Evolutionary conservation across 2,329 filamentous ascomycete genomes (phyloP).

Genomic region (Sporothrix dimorphospora): DNA sequence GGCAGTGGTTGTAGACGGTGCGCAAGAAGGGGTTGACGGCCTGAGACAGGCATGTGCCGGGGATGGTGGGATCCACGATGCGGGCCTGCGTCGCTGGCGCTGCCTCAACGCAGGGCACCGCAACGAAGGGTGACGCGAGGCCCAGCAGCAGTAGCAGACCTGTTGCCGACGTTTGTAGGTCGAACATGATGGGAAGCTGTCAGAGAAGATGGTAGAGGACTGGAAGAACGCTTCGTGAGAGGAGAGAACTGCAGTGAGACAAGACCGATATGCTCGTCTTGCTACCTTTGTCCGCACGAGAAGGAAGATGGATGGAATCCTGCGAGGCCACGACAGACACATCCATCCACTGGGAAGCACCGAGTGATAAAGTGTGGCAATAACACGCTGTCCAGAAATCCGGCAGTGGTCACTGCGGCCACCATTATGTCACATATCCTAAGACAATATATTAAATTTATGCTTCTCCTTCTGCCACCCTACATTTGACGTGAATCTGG

Average conservation of each 20-base stretch:
- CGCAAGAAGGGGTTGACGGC: conserved; percentile 25
- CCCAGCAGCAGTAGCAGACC: conserved; percentile 5
- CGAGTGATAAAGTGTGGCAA: conserved; percentile 17
- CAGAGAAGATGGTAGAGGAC: not conserved
- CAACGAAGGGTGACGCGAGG: not conserved
- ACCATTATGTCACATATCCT: conserved; percentile 18
- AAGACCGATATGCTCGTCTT: not conserved
- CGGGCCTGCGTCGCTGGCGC: not conserved
- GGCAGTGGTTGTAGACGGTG: conserved; percentile 23
- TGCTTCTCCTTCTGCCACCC: not conserved
- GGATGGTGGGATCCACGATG: conserved; percentile 11
- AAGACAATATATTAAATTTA: not conserved
- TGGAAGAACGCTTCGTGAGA: not conserved
- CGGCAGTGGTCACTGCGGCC: not conserved
- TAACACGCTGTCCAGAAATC: conserved; percentile 31
- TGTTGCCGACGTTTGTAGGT: not conserved
- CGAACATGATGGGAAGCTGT: not conserved
- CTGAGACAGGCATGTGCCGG: conserved; percentile 10
- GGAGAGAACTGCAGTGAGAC: not conserved
- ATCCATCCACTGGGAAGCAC: not conserved
- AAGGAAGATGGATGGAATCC: not conserved
- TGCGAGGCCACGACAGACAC: not conserved
- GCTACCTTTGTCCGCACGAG: too few relatives aligned
- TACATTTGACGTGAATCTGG: not conserved
- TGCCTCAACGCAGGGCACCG: not conserved